Evolutionary conservation across 352 stramenopile species (phyloP), one percentile per base, ranked within the genome.

Genomic region (Blastocystis sp.): DNA sequence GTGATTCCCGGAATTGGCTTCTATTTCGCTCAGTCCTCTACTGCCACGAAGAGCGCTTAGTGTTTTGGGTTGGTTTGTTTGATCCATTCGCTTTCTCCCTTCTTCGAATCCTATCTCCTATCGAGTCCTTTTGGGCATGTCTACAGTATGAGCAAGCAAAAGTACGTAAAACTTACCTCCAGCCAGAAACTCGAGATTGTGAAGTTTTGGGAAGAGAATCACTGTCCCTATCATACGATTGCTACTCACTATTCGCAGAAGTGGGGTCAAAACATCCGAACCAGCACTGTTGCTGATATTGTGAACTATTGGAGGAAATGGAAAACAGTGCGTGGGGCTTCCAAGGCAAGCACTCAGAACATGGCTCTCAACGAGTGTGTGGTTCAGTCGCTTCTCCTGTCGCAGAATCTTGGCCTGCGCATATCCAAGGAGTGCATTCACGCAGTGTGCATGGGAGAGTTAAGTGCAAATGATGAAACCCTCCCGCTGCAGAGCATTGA

Each of bases 131-230:
- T 21, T 34, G 28, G 28, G 28, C 0, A 34, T 34, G 28, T 34
- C 28, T 34, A 34, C 28, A 45, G 21, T 34, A 77, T 60, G 41
- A 17, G 38, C 3, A 53, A 56, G 43, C n/a, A 38, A 7, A 77
- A 60, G n/a, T 77, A 61, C 34, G 17, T 43, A 77, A 77, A 53
- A 34, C 43, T 77, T 5, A 61, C 66, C 23, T 41, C 66, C 21
- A 28, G 45, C 53, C n/a, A 77, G 66, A 77, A 60, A 43, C n/a
- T 77, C 38, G 66, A 77, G 60, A 40, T 77, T 11, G 2, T 77
- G 2, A 43, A 77, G n/a, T 77, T 60, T 41, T 77, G 66, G 66
- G 17, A 53, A 53, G 28, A 53, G 4, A 28, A 77, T 59, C 66
- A 59, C 7, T 61, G 17, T 34, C 45, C 66, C 21, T 77, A 77